phyloP scores from a whole-genome alignment of 2,329 filamentous ascomycete genomes.

The Dothidotthia symphoricarpi region DNA sequence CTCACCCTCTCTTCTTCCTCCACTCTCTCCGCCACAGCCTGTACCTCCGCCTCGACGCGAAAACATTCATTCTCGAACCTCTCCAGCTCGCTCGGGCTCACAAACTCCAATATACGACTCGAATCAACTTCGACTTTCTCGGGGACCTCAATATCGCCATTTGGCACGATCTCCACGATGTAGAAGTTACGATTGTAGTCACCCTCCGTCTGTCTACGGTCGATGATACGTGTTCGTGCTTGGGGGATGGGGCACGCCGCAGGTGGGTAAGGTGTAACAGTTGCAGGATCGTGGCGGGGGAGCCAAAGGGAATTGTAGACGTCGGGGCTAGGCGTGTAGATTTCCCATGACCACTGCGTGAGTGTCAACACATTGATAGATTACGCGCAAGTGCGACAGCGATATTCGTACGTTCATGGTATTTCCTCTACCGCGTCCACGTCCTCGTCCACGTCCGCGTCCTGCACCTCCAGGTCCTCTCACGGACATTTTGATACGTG shows the following conservation, averaged over 20 bases:
- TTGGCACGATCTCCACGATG: conserved; percentile 19
- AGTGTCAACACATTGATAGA: conserved; percentile 1
- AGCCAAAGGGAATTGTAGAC: conserved; percentile 33
- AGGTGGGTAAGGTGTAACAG: conserved; percentile 25
- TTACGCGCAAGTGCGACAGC: neutral
- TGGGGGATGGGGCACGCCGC: conserved; percentile 29
- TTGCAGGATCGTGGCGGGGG: conserved; percentile 26
- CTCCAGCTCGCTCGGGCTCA: conserved; percentile 32
- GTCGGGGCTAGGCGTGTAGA: conserved; percentile 27
- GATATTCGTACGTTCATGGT: conserved; percentile 7
- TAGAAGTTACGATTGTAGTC: conserved; percentile 26
- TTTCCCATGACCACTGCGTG: conserved; percentile 31
- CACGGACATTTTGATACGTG: conserved; percentile 19
- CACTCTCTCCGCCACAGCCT: conserved; percentile 17
- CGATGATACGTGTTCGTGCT: conserved; percentile 29
- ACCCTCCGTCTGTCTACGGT: conserved; percentile 30
- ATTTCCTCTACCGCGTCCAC: conserved; percentile 15
- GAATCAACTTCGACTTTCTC: conserved; percentile 27
- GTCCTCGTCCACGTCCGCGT: conserved; percentile 16
- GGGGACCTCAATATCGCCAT: conserved; percentile 1
- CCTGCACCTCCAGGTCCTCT: conserved; percentile 18
- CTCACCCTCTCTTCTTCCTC: conserved; percentile 23
- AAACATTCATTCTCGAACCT: conserved; percentile 37
- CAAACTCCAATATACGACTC: conserved; percentile 30
- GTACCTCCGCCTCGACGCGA: conserved; percentile 26